Conservation (phyloP, 345 rosid genomes). For the Rhodamnia argentea region DNA sequence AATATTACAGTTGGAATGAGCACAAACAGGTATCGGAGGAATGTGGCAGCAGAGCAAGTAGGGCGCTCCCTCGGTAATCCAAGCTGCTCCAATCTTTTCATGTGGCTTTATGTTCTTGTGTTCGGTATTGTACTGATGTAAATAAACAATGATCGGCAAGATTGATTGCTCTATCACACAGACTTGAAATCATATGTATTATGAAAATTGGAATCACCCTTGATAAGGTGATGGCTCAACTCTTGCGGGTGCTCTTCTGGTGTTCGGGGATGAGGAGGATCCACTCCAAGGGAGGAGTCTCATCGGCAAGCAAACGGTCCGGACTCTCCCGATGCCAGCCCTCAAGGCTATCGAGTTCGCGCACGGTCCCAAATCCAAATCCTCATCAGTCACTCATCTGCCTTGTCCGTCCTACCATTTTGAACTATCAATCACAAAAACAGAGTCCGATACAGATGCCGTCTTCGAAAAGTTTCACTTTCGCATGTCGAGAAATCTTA, state of each 20-base stretch:
- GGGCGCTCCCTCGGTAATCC: not conserved
- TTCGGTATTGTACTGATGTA: not conserved
- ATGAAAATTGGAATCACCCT: not conserved
- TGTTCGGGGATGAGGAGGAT: not conserved
- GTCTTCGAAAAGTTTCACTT: not conserved
- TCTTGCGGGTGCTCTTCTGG: not conserved
- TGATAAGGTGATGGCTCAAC: not conserved
- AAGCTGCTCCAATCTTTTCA: not conserved
- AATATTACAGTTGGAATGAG: not conserved
- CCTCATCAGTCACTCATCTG: not conserved
- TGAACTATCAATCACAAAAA: not conserved
- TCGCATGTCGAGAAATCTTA: not conserved
- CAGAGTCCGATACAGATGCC: not conserved
- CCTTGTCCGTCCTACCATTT: not conserved
- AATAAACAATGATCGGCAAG: not conserved
- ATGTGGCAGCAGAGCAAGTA: not conserved
- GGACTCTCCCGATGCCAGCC: not conserved
- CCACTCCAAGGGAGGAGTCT: not conserved
- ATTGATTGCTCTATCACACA: not conserved
- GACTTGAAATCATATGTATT: not conserved
- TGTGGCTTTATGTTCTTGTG: not conserved
- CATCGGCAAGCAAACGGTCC: not conserved
- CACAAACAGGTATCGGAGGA: not conserved
- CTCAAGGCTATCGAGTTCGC: not conserved
- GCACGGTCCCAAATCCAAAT: not conserved